Evolutionary conservation across 352 stramenopile genomes (phyloP).

Genomic region (Phytophthora pluvialis): DNA sequence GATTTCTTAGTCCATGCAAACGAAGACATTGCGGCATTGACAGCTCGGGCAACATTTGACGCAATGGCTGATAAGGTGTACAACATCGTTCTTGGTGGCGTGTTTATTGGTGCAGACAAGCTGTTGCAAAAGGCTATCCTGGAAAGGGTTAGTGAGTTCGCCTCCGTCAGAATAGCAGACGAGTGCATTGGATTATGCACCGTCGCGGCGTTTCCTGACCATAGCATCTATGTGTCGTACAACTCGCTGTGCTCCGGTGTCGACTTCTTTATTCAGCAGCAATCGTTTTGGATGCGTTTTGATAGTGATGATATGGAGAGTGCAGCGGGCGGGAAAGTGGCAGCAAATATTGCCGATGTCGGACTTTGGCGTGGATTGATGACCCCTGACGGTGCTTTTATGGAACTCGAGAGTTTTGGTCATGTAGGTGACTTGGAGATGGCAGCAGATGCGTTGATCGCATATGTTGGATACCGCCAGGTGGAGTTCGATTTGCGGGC

Average conservation of each 20-base stretch:
- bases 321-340: constrained; percentile 26
- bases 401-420: constrained; percentile 35
- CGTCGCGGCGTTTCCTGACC: constrained; percentile 32
- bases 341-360: constrained; percentile 29
- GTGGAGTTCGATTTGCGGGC: constrained; percentile 58
- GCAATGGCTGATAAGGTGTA: constrained; percentile 45
- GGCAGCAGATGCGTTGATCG: constrained; percentile 26
- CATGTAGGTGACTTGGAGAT: constrained; percentile 21
- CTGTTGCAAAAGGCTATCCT: constrained; percentile 34
- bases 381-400: constrained; percentile 39
- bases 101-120: constrained; percentile 29
- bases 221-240: constrained; percentile 50
- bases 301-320: constrained; percentile 51
- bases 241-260: constrained; percentile 41
- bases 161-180: constrained; percentile 44
- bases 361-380: constrained; percentile 42
- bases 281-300: constrained; percentile 58
- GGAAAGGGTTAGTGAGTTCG: constrained; percentile 38
- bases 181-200: constrained; percentile 55
- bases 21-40: constrained; percentile 6
- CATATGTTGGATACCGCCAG: constrained; percentile 20
- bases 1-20: background rate
- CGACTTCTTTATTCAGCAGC: constrained; percentile 36
- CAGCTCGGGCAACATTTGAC: constrained; percentile 31
- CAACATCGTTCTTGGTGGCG: constrained; percentile 47